Conservation (phyloP, 768 basidiomycete genomes). For the Russula olivacea region DNA sequence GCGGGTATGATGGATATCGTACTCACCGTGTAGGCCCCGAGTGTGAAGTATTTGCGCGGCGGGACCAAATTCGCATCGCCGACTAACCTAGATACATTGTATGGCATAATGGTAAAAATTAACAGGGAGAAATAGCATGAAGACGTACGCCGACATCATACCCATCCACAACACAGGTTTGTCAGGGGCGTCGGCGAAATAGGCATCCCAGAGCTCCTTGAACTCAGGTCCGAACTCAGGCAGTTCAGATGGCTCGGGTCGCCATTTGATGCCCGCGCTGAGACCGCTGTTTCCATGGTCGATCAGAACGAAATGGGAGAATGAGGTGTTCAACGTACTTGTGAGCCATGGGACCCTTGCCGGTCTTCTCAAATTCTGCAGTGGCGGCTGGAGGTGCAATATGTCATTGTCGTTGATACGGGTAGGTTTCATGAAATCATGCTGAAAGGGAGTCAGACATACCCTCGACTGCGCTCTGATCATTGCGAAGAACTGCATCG, state of each 20-base stretch:
- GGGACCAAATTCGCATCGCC: neutral
- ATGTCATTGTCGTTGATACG: too few relatives aligned
- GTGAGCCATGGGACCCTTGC: conserved; percentile 46
- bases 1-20: neutral
- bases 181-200: conserved; percentile 27
- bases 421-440: neutral
- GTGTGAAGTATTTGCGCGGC: conserved; percentile 26
- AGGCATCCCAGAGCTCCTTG: conserved; percentile 26
- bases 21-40: conserved; percentile 13
- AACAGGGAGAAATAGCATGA: too few relatives aligned
- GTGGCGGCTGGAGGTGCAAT: conserved; percentile 30
- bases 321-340: conserved; percentile 41
- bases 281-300: neutral
- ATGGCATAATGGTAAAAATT: neutral
- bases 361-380: conserved; percentile 34
- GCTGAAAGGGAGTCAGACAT: neutral
- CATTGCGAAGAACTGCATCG: conserved; percentile 23
- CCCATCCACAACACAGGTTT: conserved; percentile 26
- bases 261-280: conserved; percentile 28
- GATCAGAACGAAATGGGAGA: neutral
- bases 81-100: neutral
- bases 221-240: conserved; percentile 28
- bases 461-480: conserved; percentile 25
- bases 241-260: conserved; percentile 27
- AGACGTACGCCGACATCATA: conserved; percentile 20